phyloP scores from a whole-genome alignment of 2,329 filamentous ascomycete genomes.

The Aaosphaeria arxii region DNA sequence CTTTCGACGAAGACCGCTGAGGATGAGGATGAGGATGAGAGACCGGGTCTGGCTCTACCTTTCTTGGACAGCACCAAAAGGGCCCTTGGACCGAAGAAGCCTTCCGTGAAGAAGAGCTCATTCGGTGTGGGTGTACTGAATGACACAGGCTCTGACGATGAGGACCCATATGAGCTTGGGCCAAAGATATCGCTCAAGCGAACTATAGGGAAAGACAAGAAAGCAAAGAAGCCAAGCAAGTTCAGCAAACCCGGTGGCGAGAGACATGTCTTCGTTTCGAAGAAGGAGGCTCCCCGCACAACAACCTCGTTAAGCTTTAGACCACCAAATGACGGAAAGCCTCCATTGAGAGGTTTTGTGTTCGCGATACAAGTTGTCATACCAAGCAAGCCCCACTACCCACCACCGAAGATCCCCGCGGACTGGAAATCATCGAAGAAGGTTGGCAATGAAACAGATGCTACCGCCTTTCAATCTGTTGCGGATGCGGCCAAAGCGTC shows the following conservation, averaged over 20 bases:
- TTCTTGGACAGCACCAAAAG: conserved; percentile 21
- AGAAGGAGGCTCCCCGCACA: conserved; percentile 72
- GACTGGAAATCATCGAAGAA: conserved; percentile 66
- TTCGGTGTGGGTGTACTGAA: conserved; percentile 89
- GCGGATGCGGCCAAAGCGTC: conserved; percentile 77
- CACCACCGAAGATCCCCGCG: conserved; percentile 64
- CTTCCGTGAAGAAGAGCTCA: conserved; percentile 60
- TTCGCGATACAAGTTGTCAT: conserved; percentile 54
- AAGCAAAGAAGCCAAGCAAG: conserved; percentile 55
- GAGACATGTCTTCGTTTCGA: conserved; percentile 74
- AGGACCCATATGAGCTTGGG: conserved; percentile 89
- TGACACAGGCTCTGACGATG: conserved; percentile 90
- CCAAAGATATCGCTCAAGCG: conserved; percentile 86
- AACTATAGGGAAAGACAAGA: conserved; percentile 77
- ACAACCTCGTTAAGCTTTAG: neutral
- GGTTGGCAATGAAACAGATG: conserved; percentile 21
- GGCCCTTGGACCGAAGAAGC: conserved; percentile 28
- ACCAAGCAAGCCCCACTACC: conserved; percentile 49
- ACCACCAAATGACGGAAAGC: conserved; percentile 62
- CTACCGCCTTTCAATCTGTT: conserved; percentile 56
- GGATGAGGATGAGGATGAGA: conserved; percentile 7
- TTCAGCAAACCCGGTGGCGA: conserved; percentile 63
- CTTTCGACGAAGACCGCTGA: conserved; percentile 39
- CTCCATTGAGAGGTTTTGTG: conserved; percentile 77
- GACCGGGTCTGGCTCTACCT: conserved; percentile 14